These are phyloP conservation scores for Termitomyces sp. DNA, from an alignment of 768 basidiomycete species.

Conservation along the genomic window DNA sequence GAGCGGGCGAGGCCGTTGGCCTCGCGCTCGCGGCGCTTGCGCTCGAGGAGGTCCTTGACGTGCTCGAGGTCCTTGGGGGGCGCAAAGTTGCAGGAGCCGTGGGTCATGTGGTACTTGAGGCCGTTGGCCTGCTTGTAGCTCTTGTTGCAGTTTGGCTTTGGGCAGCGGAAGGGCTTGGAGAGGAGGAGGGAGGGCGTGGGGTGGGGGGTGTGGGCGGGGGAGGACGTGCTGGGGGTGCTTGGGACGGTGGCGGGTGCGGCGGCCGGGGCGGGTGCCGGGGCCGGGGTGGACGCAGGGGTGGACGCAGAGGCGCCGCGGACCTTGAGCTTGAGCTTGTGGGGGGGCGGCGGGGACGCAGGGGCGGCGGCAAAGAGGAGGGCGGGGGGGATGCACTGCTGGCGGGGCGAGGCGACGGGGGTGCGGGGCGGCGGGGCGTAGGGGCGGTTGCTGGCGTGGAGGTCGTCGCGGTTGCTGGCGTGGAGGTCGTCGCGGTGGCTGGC, in stretches of 20 bases:
- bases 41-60: slow-evolving; percentile 64
- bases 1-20: slow-evolving; percentile 10
- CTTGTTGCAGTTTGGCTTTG: slow-evolving; percentile 94
- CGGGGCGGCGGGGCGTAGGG: not conserved
- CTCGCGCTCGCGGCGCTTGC: slow-evolving; percentile 39
- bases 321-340: slow-evolving; percentile 16
- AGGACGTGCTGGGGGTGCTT: slow-evolving; percentile 1
- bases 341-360: slow-evolving; percentile 5
- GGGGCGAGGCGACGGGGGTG: not conserved
- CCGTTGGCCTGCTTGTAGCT: slow-evolving; percentile 95
- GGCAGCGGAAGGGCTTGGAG: slow-evolving; percentile 88
- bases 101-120: slow-evolving; percentile 91
- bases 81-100: slow-evolving; percentile 90
- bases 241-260: slow-evolving; percentile 2
- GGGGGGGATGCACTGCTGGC: slow-evolving; percentile 17
- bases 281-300: slow-evolving; percentile 2
- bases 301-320: slow-evolving; percentile 12
- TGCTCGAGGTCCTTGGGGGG: slow-evolving; percentile 82
- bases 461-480: slow-evolving; percentile 31
- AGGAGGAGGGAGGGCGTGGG: slow-evolving; percentile 55
- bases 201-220: slow-evolving; percentile 30
- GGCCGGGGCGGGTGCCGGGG: not conserved
- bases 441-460: slow-evolving; percentile 14
- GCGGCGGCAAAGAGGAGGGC: slow-evolving; percentile 17
- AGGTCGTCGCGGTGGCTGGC: no score